Evolutionary conservation across 768 basidiomycete species (phyloP), one percentile per base, ranked within the genome.

Genomic region (Mycena sanguinolenta): DNA sequence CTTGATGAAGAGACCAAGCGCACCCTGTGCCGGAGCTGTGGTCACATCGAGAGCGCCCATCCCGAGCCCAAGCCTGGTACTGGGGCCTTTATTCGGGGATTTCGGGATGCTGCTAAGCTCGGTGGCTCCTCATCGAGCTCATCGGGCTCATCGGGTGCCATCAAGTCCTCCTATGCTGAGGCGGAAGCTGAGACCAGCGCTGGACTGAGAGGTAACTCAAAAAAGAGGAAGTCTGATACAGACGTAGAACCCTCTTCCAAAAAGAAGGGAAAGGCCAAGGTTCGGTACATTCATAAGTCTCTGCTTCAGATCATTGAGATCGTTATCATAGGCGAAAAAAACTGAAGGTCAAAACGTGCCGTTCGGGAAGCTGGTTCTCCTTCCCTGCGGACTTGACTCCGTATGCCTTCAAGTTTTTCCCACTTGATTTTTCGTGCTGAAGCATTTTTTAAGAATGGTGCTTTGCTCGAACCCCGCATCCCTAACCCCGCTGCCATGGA

Each of bases 31-130:
- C 39, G 4, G 14, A 53, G 17, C 58, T 67, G 58, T 21, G 49
- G 13, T 17, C 65, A 67, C 50, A 67, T 67, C 4, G 58, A n/a
- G 8, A 67, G 49, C 10, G 65, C 65, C 34, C 65, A 67, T 12
- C 65, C 65, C 13, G 19, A 65, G 64, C 17, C 65, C 25, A 59
- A 38, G 28, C 32, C 34, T 17, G 27, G 14, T 32, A 21, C 30
- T 12, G n/a, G 27, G 4, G 0, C 34, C 12, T 21, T 59, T 12
- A 19, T 67, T 13, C 4, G 38, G 16, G 38, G 58, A 10, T 60
- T 59, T 19, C 46, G 36, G 8, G 58, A 67, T 19, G 58, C 57
- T 4, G 64, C 27, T n/a, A 65, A 57, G 28, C 12, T n/a, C 3
- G 21, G 8, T 13, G 2, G 16, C 39, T 4, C 59, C 9, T 28